Conservation (phyloP, 2,329 filamentous ascomycete species). For the Apiospora hydei region DNA sequence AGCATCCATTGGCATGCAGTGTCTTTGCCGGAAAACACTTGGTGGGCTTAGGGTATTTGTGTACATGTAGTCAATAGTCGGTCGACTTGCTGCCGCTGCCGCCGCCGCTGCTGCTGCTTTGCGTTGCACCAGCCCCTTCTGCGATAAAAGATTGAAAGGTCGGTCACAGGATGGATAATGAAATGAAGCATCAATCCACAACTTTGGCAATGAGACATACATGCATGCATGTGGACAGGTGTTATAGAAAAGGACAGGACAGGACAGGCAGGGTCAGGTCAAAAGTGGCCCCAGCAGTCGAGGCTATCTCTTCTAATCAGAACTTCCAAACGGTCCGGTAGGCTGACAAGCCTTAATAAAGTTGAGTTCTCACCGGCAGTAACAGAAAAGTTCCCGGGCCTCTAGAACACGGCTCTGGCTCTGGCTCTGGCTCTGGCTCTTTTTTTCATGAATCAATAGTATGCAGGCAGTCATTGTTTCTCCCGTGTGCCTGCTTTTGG, state of each 20-base stretch:
- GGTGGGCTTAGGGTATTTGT: slow-evolving; percentile 8
- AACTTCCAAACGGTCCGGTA: background rate
- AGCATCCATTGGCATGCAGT: slow-evolving; percentile 14
- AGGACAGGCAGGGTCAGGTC: background rate
- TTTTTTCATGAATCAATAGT: background rate
- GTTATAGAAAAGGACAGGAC: background rate
- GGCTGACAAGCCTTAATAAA: background rate
- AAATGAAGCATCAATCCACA: background rate
- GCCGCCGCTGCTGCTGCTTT: no score
- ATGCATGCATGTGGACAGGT: background rate
- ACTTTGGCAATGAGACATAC: background rate
- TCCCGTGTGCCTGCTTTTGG: background rate
- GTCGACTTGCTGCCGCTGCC: background rate
- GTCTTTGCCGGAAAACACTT: slow-evolving; percentile 11
- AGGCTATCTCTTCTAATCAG: background rate
- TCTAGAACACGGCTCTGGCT: background rate
- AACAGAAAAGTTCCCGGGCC: background rate
- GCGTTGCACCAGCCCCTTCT: no score
- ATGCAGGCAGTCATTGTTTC: background rate
- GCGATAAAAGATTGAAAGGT: background rate
- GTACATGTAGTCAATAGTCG: background rate
- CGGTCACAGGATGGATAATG: background rate
- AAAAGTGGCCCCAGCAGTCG: background rate
- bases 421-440: background rate
- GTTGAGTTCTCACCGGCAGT: background rate